Conservation (phyloP, 306 rosid species). For the Morella rubra region DNA sequence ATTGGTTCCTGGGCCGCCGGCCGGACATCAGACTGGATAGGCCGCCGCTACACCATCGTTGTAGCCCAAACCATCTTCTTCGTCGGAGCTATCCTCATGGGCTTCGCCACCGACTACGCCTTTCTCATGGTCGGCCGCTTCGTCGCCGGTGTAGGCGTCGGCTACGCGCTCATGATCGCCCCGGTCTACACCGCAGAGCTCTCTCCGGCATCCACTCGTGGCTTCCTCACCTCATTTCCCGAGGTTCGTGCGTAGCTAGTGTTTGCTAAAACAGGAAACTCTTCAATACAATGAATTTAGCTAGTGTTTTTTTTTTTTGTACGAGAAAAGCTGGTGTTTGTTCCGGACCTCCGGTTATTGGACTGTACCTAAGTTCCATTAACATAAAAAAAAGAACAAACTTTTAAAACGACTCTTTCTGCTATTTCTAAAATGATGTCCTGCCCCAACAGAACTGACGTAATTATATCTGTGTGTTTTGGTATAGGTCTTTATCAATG, state of each 20-base stretch:
- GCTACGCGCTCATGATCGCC: constrained; percentile 77
- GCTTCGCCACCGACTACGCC: constrained; percentile 65
- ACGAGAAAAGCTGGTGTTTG: too few species aligned
- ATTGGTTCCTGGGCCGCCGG: constrained; percentile 75
- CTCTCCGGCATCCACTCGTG: constrained; percentile 76
- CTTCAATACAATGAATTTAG: too few species aligned
- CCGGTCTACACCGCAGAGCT: constrained; percentile 85
- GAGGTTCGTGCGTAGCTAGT: constrained; percentile 46
- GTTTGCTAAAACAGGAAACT: too few species aligned
- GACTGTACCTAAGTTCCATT: too few species aligned
- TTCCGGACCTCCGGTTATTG: too few species aligned
- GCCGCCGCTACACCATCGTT: constrained; percentile 80
- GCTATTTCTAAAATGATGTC: too few species aligned
- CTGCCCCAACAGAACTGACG: not conserved
- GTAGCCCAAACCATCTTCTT: constrained; percentile 63
- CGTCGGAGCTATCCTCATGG: constrained; percentile 78
- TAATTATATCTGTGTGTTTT: not conserved
- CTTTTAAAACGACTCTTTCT: too few species aligned
- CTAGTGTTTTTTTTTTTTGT: too few species aligned
- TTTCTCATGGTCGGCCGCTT: constrained; percentile 86
- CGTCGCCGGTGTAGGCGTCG: constrained; percentile 78
- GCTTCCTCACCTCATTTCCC: constrained; percentile 77
- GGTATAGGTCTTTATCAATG: constrained; percentile 59
- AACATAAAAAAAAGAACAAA: too few species aligned
- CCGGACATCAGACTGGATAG: constrained; percentile 85